Percentiles rank a stretch among this genome's conserved stretches.
Conservation (phyloP, 148 eudicot species). For the Fagopyrum homotropicum region DNA sequence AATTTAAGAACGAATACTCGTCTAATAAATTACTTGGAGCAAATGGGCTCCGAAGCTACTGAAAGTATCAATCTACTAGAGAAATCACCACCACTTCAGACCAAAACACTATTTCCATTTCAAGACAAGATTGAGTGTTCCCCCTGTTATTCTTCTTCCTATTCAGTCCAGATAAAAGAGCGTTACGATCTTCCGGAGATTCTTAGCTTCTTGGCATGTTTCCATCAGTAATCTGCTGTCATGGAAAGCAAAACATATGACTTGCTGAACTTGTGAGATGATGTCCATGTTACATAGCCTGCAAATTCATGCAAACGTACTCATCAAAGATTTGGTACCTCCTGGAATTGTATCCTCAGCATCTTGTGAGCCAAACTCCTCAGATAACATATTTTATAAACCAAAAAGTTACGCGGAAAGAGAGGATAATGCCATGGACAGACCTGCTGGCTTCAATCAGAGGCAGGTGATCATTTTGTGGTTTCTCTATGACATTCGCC, state of each 20-base stretch:
- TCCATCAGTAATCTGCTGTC: constrained; percentile 95
- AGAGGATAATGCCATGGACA: neutral
- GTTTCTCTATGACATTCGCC: constrained; percentile 86
- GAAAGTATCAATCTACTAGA: constrained; percentile 12
- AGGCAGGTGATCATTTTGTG: constrained; percentile 88
- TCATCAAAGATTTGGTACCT: neutral
- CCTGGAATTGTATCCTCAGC: neutral
- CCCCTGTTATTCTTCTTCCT: neutral
- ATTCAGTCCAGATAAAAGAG: constrained; percentile 81
- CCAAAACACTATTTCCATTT: constrained; percentile 11
- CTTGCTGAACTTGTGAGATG: constrained; percentile 89
- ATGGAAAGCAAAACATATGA: constrained; percentile 95
- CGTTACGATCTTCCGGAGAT: constrained; percentile 89
- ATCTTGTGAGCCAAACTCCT: too few relatives aligned
- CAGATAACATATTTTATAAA: too few relatives aligned
- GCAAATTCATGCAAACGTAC: constrained; percentile 19
- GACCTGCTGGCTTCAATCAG: constrained; percentile 97
- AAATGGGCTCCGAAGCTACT: constrained; percentile 28
- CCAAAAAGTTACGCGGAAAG: neutral
- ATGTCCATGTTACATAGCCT: constrained; percentile 99
- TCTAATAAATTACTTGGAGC: constrained; percentile 23
- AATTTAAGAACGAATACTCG: neutral
- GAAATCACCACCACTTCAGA: neutral
- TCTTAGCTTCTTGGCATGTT: constrained; percentile 98
- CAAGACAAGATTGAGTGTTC: neutral